Conservation (phyloP, 2,329 filamentous ascomycete genomes). For the Anthostomella pinea region DNA sequence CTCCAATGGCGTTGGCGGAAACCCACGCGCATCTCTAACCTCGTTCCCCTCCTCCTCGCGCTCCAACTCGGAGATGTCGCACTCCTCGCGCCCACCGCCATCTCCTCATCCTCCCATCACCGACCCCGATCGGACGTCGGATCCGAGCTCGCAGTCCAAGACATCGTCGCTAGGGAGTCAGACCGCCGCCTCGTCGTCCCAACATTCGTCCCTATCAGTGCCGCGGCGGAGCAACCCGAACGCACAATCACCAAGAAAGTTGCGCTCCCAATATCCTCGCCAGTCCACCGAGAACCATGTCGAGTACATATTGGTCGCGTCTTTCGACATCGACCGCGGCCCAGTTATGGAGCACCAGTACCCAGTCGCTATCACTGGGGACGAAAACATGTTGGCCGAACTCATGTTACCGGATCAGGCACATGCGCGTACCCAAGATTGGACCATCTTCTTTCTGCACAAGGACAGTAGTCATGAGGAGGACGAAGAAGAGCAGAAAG, state of each 20-base stretch:
- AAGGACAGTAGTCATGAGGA: constrained; percentile 86
- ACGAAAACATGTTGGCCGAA: constrained; percentile 97
- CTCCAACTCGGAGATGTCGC: constrained; percentile 57
- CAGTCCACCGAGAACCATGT: constrained; percentile 84
- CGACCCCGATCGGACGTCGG: constrained; percentile 55
- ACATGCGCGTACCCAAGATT: constrained; percentile 91
- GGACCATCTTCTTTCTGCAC: constrained; percentile 98
- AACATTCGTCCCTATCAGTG: constrained; percentile 59
- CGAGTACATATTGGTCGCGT: constrained; percentile 96
- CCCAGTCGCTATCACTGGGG: constrained; percentile 88
- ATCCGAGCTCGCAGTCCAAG: constrained; percentile 59
- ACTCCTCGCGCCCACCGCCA: constrained; percentile 49
- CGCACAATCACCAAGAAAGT: constrained; percentile 50
- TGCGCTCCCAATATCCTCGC: constrained; percentile 75
- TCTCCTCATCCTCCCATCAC: constrained; percentile 52
- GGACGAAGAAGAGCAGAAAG: constrained; percentile 67
- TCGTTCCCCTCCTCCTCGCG: constrained; percentile 60
- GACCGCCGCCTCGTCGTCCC: constrained; percentile 52
- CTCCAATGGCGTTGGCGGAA: constrained; percentile 29
- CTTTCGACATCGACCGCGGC: constrained; percentile 93
- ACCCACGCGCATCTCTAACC: constrained; percentile 57
- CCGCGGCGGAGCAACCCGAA: constrained; percentile 50
- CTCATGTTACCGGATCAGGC: constrained; percentile 98
- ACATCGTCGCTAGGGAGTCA: constrained; percentile 48
- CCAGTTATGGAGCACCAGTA: constrained; percentile 99